phyloP scores from a whole-genome alignment of 257 asterid genomes.

The Datura wrightii region DNA sequence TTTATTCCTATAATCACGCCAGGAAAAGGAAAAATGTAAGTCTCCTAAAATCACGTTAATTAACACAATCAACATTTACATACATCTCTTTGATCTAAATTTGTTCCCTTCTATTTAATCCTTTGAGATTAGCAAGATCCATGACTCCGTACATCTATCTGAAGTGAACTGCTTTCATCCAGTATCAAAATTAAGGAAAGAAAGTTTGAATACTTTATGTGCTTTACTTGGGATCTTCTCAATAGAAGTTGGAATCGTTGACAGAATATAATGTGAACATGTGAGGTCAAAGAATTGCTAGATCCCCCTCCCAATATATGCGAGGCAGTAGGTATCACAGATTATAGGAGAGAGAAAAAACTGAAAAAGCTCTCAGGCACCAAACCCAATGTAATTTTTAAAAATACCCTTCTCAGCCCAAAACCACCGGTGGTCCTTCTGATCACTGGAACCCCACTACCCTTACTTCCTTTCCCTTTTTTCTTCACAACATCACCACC shows the following conservation, averaged over 20 bases:
- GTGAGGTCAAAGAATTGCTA: slow-evolving; percentile 21
- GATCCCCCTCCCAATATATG: neutral
- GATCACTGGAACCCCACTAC: too few species aligned
- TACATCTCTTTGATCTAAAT: slow-evolving; percentile 13
- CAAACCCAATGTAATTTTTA: too few species aligned
- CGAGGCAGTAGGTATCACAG: neutral
- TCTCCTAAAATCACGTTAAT: neutral
- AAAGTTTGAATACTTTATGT: neutral
- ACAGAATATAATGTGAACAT: neutral
- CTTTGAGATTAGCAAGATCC: neutral
- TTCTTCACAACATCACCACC: too few species aligned
- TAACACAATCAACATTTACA: neutral
- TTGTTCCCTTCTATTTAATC: slow-evolving; percentile 16
- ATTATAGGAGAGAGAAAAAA: too few species aligned
- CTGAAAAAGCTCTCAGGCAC: too few species aligned
- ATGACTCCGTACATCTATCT: neutral
- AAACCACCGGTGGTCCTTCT: too few species aligned
- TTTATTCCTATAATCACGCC: neutral
- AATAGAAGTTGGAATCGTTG: neutral
- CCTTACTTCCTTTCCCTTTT: too few species aligned
- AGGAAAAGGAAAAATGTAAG: neutral
- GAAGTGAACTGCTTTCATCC: neutral
- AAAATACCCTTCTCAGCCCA: too few species aligned
- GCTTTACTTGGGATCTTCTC: slow-evolving; percentile 9
- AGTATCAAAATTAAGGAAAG: neutral